Base-by-base conservation (phyloP, 768 basidiomycete species). In the Imleria badia region DNA sequence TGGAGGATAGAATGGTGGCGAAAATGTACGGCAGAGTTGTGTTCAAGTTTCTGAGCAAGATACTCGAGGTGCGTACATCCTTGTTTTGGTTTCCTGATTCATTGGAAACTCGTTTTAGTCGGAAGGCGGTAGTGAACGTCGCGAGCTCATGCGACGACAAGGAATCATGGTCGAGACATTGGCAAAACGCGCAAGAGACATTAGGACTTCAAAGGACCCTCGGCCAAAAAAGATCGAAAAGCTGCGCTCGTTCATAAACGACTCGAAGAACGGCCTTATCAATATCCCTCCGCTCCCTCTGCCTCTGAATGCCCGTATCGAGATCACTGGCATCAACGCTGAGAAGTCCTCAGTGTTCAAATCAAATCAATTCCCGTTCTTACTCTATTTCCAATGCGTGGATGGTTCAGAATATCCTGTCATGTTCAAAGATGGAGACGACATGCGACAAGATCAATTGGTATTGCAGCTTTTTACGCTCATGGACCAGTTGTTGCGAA, bases 391-490 rank as follows among this genome's bases (percentile, higher is more conserved):
- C 72, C 87, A 91, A 62, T 89, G 90, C 61, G 77, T 84, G 11
- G 89, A 92, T 52, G 87, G 90, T 11, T 81, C 84, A 15, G 91
- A 94, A 66, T 98, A 89, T 70, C 91, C 95, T 0, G 82, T 98
- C 48, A 98, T 99, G 56, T 98, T 98, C 81, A 99, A 98, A 73
- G 95, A 98, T 61, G 97, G 97, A 14, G 97, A 98, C 67, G 97
- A 99, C 67, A 88, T 98, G 80, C 86, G 97, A 20, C 97, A 99
- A 71, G 97, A 99, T 68, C 97, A 99, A 70, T 83, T 99, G 35
- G 95, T 98, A 26, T 89, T 98, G 46, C 97, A 99, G 71, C 79
- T 98, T n/a, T 95, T 99, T 71, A 97, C 94, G 15, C 83, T 99
- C 26, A 99, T 99, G 97, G 94, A 99, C 67, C 81, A 90, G 45